Base-by-base conservation (phyloP, 345 rosid genomes). In the Acer negundo region DNA sequence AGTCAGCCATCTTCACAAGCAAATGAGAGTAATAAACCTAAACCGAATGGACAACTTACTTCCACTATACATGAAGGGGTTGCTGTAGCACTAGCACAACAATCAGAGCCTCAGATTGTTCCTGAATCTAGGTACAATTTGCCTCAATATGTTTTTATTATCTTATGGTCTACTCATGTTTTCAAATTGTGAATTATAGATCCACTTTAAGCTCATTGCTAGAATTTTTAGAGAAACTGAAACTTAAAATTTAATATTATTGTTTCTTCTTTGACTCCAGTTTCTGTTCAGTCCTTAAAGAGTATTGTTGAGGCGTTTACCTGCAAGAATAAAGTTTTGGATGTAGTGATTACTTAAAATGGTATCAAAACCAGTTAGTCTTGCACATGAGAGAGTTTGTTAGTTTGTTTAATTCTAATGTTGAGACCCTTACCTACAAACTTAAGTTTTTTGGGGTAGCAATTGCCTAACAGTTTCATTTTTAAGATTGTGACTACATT, bases 71-170 rank as follows among this genome's bases (percentile, higher is more conserved):
- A 73, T 12, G 91, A 88, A 53, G 87, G 62, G 67, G 53, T 78
- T 81, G 79, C 88, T 46, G 86, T 76, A 80, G 80, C 87, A 40
- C 87, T 77, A 80, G 80, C 87, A 40, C 87, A 77, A 72, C 83
- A 84, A 73, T 78, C 81, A 62, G 90, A 86, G 75, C 71, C 89
- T 75, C 87, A 85, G 78, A 61, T 75, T 77, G 83, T 83, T 76
- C 88, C 97, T 4, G 95, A 95, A 82, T 92, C 97, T 66, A 93
- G 98, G 99, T 91, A 83, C 53, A 31, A 17, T 82, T 78, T 73
- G 17, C 46, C 49, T n/a, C 4, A 20, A 12, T 38, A 38, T 63
- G 70, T 19, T 62, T 79, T 44, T 46, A 5, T 13, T 64, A 17
- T 66, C 70, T 63, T 61, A 12, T 55, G 38, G 66, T 47, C 35